These are phyloP conservation scores for Fagopyrum esculentum DNA, from an alignment of 148 eudicot genomes.

Conservation along the genomic window DNA sequence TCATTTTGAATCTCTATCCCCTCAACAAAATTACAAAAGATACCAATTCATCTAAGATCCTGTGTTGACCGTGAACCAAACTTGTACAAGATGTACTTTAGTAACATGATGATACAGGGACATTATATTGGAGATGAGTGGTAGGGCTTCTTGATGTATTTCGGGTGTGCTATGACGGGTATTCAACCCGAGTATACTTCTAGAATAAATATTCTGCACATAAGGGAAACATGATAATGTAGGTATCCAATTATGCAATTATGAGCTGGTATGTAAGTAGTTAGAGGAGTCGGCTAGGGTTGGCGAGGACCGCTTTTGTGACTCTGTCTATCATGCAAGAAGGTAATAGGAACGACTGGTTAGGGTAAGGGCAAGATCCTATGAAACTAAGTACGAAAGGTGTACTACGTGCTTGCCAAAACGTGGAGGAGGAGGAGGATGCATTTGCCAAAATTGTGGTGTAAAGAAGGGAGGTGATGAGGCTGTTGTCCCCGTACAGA, in stretches of 20 bases:
- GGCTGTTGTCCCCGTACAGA: too few relatives aligned
- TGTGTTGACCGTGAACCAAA: background rate
- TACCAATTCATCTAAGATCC: background rate
- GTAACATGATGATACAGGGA: constrained; percentile 64
- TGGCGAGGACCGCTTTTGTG: too few relatives aligned
- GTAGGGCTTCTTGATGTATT: constrained; percentile 39
- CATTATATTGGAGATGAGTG: constrained; percentile 29
- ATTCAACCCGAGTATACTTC: constrained; percentile 50
- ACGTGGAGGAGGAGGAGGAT: too few relatives aligned
- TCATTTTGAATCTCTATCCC: background rate
- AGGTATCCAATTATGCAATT: background rate
- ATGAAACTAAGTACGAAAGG: too few relatives aligned
- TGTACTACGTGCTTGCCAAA: too few relatives aligned
- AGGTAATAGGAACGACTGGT: too few relatives aligned
- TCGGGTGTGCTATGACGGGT: constrained; percentile 43
- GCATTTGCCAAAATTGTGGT: too few relatives aligned
- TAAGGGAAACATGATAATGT: background rate
- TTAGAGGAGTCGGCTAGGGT: too few relatives aligned
- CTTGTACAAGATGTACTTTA: background rate
- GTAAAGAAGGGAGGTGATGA: too few relatives aligned
- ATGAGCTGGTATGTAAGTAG: background rate
- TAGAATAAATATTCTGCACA: constrained; percentile 48
- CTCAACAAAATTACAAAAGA: background rate
- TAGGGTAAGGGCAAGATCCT: too few relatives aligned
- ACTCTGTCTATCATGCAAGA: too few relatives aligned